These are phyloP conservation scores for Suhomyces terraborum DNA, from an alignment of 1,139 yeast species.

Conservation along the genomic window DNA sequence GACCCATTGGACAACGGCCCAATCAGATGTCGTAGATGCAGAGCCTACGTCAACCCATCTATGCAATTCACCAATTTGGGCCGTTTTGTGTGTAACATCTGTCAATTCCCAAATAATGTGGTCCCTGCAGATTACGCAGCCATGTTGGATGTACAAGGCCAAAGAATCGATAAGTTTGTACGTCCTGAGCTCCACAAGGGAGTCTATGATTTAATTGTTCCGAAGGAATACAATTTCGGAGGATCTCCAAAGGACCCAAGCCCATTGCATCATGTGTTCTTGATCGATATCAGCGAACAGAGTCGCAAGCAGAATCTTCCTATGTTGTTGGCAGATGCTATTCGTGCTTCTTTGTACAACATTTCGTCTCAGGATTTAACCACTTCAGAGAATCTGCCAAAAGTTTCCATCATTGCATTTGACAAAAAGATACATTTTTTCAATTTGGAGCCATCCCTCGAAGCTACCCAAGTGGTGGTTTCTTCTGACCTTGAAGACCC, in stretches of 20 bases:
- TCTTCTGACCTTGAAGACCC: constrained; percentile 78
- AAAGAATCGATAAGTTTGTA: constrained; percentile 60
- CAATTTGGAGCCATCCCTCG: constrained; percentile 59
- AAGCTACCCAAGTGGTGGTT: constrained; percentile 64
- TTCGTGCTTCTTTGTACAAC: constrained; percentile 57
- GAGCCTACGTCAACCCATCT: constrained; percentile 85
- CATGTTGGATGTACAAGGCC: constrained; percentile 57
- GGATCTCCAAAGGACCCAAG: constrained; percentile 32
- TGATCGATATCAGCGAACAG: constrained; percentile 72
- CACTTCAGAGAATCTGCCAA: constrained; percentile 18
- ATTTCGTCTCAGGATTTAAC: constrained; percentile 17
- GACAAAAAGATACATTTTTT: constrained; percentile 76
- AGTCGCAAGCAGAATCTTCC: constrained; percentile 67
- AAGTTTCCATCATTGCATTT: constrained; percentile 71
- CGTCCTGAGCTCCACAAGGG: constrained; percentile 83
- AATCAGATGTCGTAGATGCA: constrained; percentile 87
- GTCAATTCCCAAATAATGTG: constrained; percentile 70
- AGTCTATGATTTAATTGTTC: constrained; percentile 83
- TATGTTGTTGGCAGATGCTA: constrained; percentile 69
- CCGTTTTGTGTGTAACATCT: constrained; percentile 79
- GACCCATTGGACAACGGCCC: constrained; percentile 59
- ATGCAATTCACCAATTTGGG: constrained; percentile 71
- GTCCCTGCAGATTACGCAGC: constrained; percentile 70
- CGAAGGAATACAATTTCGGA: constrained; percentile 63
- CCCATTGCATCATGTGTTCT: constrained; percentile 69